A percentile compares a stretch with the other conserved stretches of the same genome.
phyloP scores from a whole-genome alignment of 2,329 filamentous ascomycete genomes.

The Ilyonectria mors-panacis region DNA sequence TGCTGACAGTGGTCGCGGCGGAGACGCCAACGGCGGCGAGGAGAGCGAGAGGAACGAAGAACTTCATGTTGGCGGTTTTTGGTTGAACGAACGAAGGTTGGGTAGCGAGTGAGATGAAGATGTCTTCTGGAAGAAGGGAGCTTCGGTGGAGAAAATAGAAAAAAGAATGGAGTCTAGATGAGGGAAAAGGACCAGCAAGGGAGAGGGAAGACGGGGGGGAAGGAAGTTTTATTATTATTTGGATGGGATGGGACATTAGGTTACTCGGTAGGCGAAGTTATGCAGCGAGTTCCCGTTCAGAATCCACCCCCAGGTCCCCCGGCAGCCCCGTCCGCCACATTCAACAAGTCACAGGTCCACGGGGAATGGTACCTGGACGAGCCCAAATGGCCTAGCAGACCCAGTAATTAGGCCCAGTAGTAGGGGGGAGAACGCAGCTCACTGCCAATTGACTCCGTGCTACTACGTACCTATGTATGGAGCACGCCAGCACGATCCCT shows the following conservation, averaged over 20 bases:
- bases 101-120: constrained; percentile 7
- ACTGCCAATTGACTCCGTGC: not conserved
- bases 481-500: not conserved
- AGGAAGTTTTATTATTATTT: constrained; percentile 21
- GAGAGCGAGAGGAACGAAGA: constrained; percentile 58
- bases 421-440: not conserved
- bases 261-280: constrained; percentile 1
- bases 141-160: not conserved
- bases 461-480: too few relatives aligned
- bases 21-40: constrained; percentile 54
- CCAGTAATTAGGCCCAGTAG: not conserved
- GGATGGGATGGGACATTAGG: constrained; percentile 9
- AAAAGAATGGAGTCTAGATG: not conserved
- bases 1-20: constrained; percentile 50
- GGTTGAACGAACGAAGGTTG: constrained; percentile 10
- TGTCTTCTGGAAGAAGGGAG: not conserved
- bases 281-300: constrained; percentile 6
- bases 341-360: not conserved
- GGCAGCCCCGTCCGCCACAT: not conserved
- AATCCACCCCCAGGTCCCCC: not conserved
- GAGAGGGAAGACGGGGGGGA: constrained; percentile 4
- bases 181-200: not conserved
- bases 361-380: not conserved
- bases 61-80: constrained; percentile 60
- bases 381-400: not conserved